Evolutionary conservation across 148 eudicot species (phyloP).

Genomic region (Spergularia bocconei): DNA sequence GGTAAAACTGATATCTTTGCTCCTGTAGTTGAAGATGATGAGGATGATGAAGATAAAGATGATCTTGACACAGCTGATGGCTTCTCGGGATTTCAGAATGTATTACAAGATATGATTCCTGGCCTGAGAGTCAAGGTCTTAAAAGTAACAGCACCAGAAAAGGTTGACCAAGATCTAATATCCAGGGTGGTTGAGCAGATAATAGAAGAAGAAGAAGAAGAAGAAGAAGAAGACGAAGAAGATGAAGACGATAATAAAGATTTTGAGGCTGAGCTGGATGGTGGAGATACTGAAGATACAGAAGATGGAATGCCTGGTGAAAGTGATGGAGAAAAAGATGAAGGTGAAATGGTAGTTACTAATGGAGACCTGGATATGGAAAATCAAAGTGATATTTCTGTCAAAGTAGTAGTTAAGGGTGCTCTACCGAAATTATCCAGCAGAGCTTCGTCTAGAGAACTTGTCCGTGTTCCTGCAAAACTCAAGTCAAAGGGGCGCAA

Average conservation of each 20-base stretch:
- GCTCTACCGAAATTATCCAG: slow-evolving; percentile 42
- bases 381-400: slow-evolving; percentile 58
- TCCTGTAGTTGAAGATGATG: slow-evolving; percentile 45
- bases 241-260: slow-evolving; percentile 79
- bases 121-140: slow-evolving; percentile 78
- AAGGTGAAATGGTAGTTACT: slow-evolving; percentile 45
- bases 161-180: slow-evolving; percentile 62
- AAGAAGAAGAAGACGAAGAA: slow-evolving; percentile 68
- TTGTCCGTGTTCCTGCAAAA: slow-evolving; percentile 81
- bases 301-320: slow-evolving; percentile 55
- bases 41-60: slow-evolving; percentile 66
- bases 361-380: slow-evolving; percentile 38
- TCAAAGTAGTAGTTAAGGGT: slow-evolving; percentile 65
- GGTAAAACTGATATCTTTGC: slow-evolving; percentile 55
- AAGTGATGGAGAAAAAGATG: slow-evolving; percentile 60
- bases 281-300: slow-evolving; percentile 46
- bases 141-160: slow-evolving; percentile 71
- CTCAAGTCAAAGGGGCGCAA: slow-evolving; percentile 61
- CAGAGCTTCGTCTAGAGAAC: slow-evolving; percentile 35
- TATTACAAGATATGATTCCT: slow-evolving; percentile 80
- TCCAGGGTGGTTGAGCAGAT: slow-evolving; percentile 81
- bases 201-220: slow-evolving; percentile 78
- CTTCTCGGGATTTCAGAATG: slow-evolving; percentile 55
- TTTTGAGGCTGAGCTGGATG: slow-evolving; percentile 53
- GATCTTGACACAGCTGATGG: slow-evolving; percentile 56